Evolutionary conservation across 768 basidiomycete species (phyloP), one percentile per base, ranked within the genome.

Genomic region (Kwoniella dendrophila): DNA sequence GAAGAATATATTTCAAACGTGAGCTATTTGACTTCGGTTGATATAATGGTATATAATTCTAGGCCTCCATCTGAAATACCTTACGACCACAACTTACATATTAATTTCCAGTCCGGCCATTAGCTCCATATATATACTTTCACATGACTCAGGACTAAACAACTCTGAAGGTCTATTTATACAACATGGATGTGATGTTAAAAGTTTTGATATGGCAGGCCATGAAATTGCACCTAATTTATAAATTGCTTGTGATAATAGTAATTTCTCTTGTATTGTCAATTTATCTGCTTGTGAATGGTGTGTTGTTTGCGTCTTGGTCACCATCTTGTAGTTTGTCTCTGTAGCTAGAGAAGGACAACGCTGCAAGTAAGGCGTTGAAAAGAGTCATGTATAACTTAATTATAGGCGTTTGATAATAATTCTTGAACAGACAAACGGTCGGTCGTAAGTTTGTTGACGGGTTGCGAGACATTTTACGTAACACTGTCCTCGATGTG

Each of bases 201-300:
- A 83, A 6, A 89, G 67, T 43, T 83, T 83, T 22, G 88, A 83
- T 8, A 94, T 85, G 5, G 82, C 77, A 34, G 82, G 71, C 92
- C 92, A 93, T 53, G 72, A 64, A 18, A 66, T 54, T 16, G 77
- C 75, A 12, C 92, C 92, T 58, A 87, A 82, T 73, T 93, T 90
- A 79, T 90, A 90, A 43, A 90, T 87, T 0, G 90, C 87, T 79
- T 96, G 93, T 1, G 92, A 86, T 50, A 95, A 84, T 29, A 96
- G 80, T 51, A 96, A 87, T 59, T 85, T 83, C 80, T 94, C 91
- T 55, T 89, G 71, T 2, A 64, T 62, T 3, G 66, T 68, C 16
- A 70, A 62, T 22, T 50, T 59, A 26, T 50, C 53, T n/a, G 26
- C 30, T 40, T 58, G 60, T 16, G 45, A 45, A 18, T 26, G 58